Conservation (phyloP, 805 yeast genomes). For the Teunomyces gatunensis region DNA sequence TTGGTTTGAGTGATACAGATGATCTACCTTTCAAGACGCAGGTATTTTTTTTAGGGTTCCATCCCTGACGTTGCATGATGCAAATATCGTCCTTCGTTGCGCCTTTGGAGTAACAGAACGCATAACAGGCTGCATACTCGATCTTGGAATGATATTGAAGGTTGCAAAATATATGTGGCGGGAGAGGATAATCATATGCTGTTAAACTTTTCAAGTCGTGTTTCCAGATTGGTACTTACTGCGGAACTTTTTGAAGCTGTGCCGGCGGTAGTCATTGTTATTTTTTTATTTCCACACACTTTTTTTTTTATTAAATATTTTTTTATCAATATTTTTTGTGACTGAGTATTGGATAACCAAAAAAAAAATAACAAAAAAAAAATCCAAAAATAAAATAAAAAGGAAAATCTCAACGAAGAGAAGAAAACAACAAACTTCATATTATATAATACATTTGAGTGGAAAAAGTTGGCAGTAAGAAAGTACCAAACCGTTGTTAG, state of each 20-base stretch:
- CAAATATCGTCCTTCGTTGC: slow-evolving; percentile 2
- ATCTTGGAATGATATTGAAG: not conserved
- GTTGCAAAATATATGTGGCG: not conserved
- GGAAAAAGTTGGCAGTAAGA: not conserved
- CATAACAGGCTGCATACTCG: not conserved
- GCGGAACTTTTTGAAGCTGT: not conserved
- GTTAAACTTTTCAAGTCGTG: not conserved
- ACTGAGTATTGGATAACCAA: slow-evolving; percentile 1
- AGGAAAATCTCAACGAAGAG: slow-evolving; percentile 4
- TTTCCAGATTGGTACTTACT: not conserved
- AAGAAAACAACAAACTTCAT: slow-evolving; percentile 2
- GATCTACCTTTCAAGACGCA: not conserved
- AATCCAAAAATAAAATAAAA: not conserved
- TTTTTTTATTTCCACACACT: not conserved
- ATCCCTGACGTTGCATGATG: slow-evolving; percentile 3
- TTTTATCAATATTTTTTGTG: not conserved
- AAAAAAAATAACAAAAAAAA: slow-evolving; percentile 2
- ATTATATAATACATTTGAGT: slow-evolving; percentile 1
- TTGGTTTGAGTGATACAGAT: not conserved
- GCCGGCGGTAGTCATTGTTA: not conserved
- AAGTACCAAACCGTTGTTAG: not conserved
- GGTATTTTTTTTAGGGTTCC: not conserved
- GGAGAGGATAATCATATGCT: not conserved
- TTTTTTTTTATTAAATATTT: not conserved
- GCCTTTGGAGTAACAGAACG: not conserved